Evolutionary conservation across 2,329 filamentous ascomycete genomes (phyloP), one percentile per base, ranked within the genome.

Genomic region (Penicillium sp.): DNA sequence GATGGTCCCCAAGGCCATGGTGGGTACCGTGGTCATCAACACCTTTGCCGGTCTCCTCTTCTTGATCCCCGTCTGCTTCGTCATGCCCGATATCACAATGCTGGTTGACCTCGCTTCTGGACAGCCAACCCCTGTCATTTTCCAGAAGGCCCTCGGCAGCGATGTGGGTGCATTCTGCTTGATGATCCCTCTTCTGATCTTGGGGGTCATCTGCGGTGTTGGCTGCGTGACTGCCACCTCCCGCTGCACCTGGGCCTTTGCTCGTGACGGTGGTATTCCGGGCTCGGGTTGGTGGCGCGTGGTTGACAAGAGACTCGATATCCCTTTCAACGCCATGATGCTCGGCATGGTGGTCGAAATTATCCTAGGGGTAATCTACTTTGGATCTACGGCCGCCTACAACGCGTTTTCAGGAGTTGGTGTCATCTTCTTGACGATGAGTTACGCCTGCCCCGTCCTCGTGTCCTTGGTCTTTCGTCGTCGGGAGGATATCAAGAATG

Each of bases 381-480:
- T 92, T 62, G 90, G 90, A n/a, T 89, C 86, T 1, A 82, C 84
- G 0, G 87, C 88, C 0, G 90, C 90, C 0, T 93, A 92, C 78
- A 89, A 88, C 75, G 86, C 85, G n/a, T 92, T 92, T 72, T 91
- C 89, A 0, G 88, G 89, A 45, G 88, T 91, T 0, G 90, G 89
- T 2, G 91, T 89, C 11, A 91, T 92, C 69, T 91, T 88, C 63
- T 81, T 92, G 1, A 90, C 88, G 0, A 78, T 86, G 39, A 84
- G 86, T 51, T 91, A 91, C 67, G 86, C 85, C 35, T 80, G 80
- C 1, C 88, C 89, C 19, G 87, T 90, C 53, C 80, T 82, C 24
- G 84, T 89, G 59, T 90, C 83, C 53, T 73, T 90, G 64, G 55
- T 70, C 52, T 67, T 85, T 54, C 82, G 81, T 24, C 81, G 86